Evolutionary conservation across 2,329 filamentous ascomycete genomes (phyloP), one percentile per base, ranked within the genome.

Genomic region (Coniochaeta hoffmannii): DNA sequence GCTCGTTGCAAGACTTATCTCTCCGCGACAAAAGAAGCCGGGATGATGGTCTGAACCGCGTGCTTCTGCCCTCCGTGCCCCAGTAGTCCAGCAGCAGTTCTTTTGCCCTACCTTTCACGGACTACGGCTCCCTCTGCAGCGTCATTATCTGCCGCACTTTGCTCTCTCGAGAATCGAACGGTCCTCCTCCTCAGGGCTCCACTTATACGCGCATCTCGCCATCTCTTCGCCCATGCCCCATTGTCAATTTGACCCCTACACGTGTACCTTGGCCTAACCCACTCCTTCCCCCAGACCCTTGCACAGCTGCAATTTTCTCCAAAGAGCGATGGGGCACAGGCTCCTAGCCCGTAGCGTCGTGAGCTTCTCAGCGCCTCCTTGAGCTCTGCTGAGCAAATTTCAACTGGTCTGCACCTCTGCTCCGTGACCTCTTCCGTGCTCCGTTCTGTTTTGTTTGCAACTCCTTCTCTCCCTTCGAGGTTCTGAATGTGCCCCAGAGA

Each of bases 301-400:
- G 50, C 31, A 53, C 50, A 53, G 50, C 46, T 53, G 50, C 50
- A 53, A 53, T 53, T 53, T 53, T 53, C 50, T 36, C 31, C 50
- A 24, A 38, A 53, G 32, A 38, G 32, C 32, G 31, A 53, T 31
- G 50, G 34, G 50, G 50, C 31, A 38, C 31, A 51, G n/a, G 26
- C 46, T 50, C 46, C 14, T 50, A 50, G 46, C 46, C 46, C 46
- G 38, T 32, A 32, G 30, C 30, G 36, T 34, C 46, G 46, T 34
- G 46, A 50, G 46, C 46, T 50, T 51, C 49, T 34, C 26, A 46
- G 41, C 41, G 41, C 41, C 31, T 14, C 49, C 15, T 51, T 51
- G 49, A 51, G 49, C 49, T 51, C 10, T 31, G 12, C 49, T 51
- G 49, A 46, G 41, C 41, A 46, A 46, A 46, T 46, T 46, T 46